Conservation (phyloP, 495 filamentous ascomycete species). For the Lepraria neglecta region DNA sequence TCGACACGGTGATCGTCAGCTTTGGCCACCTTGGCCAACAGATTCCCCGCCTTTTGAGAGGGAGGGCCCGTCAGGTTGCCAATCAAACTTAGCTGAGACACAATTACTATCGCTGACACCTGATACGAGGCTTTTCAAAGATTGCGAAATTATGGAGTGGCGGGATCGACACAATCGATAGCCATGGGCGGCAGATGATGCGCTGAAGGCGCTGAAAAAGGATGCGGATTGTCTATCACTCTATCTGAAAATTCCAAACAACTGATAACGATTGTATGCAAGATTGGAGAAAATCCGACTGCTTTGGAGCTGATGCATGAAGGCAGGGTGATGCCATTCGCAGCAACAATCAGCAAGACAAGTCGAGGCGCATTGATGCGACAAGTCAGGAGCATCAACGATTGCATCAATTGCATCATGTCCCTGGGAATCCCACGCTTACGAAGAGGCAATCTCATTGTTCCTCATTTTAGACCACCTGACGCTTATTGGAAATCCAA, state of each 20-base stretch:
- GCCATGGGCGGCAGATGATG: slow-evolving; percentile 13
- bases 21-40: slow-evolving; percentile 3
- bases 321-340: slow-evolving; percentile 7
- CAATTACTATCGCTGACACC: background rate
- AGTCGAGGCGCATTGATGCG: slow-evolving; percentile 12
- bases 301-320: slow-evolving; percentile 9
- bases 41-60: background rate
- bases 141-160: slow-evolving; percentile 8
- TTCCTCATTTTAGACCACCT: slow-evolving; percentile 4
- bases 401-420: slow-evolving; percentile 2
- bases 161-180: background rate
- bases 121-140: slow-evolving; percentile 3
- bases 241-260: background rate
- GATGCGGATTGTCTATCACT: slow-evolving; percentile 4
- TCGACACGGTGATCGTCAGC: slow-evolving; percentile 2
- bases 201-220: background rate
- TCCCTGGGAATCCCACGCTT: slow-evolving; percentile 2
- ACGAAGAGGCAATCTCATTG: background rate
- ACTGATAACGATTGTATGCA: slow-evolving; percentile 11
- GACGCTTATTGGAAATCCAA: slow-evolving; percentile 6
- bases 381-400: background rate
- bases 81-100: slow-evolving; percentile 1
- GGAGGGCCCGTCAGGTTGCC: background rate
- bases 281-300: slow-evolving; percentile 6
- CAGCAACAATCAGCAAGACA: slow-evolving; percentile 6